Conservation (phyloP, 129 eudicot species). For the Scalesia atractyloides region DNA sequence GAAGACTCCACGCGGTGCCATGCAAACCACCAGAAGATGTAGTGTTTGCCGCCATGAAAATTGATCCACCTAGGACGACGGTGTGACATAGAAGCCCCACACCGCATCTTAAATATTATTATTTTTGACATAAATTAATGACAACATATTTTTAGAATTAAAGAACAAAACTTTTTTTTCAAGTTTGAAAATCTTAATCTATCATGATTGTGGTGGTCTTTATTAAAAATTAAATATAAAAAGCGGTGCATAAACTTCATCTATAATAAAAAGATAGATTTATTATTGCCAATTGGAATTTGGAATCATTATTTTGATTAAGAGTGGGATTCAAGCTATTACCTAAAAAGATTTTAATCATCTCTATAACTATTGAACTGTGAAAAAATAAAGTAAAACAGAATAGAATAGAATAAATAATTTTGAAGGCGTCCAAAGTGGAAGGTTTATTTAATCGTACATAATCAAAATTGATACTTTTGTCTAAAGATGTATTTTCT, state of each 20-base stretch:
- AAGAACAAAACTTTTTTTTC: neutral
- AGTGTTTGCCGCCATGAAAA: no score
- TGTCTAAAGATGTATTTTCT: neutral
- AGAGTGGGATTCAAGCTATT: neutral
- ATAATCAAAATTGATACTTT: neutral
- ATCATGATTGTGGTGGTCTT: neutral
- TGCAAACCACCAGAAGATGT: no score
- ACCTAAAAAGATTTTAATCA: neutral
- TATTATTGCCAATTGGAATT: no score
- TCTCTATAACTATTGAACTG: neutral
- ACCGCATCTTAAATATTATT: no score
- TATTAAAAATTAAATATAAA: no score
- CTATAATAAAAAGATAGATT: neutral
- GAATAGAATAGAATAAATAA: neutral
- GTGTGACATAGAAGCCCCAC: no score
- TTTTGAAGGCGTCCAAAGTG: neutral
- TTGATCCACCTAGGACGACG: no score
- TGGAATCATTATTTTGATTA: neutral
- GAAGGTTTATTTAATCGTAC: neutral
- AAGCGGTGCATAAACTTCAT: neutral
- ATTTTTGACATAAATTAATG: no score
- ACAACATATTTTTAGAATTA: no score
- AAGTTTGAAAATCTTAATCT: neutral
- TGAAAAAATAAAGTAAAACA: neutral
- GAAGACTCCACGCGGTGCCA: no score